These are phyloP conservation scores for Chrysochromulina tobinii DNA, from an alignment of 78 protist species.

Conservation along the genomic window DNA sequence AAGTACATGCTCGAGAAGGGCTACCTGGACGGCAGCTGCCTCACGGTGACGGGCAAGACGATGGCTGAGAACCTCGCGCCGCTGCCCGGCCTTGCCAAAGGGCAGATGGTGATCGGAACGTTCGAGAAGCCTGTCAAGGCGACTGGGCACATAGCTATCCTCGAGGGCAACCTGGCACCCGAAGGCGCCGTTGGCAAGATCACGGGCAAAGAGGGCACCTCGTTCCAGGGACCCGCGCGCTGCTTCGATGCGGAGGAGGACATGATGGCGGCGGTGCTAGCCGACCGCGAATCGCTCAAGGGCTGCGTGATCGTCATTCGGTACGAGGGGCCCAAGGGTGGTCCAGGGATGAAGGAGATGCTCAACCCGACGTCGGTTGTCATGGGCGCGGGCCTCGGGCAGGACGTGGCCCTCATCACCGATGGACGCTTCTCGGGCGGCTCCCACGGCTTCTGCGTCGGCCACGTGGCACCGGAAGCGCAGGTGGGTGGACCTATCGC, in stretches of 20 bases:
- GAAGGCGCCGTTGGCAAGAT: constrained; percentile 82
- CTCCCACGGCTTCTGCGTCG: constrained; percentile 73
- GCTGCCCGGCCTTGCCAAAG: not conserved
- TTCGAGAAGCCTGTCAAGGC: constrained; percentile 63
- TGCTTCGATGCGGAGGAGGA: constrained; percentile 69
- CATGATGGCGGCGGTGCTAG: constrained; percentile 32
- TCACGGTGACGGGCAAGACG: constrained; percentile 77
- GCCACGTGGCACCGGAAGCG: constrained; percentile 77
- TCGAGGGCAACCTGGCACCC: constrained; percentile 77
- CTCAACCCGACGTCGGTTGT: constrained; percentile 59
- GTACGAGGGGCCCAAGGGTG: constrained; percentile 78
- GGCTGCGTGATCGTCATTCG: constrained; percentile 68
- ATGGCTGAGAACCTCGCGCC: constrained; percentile 63
- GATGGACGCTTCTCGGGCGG: constrained; percentile 77
- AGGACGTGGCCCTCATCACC: constrained; percentile 71
- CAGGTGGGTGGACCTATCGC: constrained; percentile 78
- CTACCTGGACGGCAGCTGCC: constrained; percentile 42
- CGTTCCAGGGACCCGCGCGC: constrained; percentile 51
- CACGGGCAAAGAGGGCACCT: constrained; percentile 70
- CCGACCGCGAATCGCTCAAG: constrained; percentile 49
- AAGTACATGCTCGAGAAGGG: constrained; percentile 67
- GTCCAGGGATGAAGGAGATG: constrained; percentile 84
- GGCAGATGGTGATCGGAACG: constrained; percentile 52
- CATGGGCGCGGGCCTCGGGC: constrained; percentile 72
- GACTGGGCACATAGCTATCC: constrained; percentile 55